phyloP scores from a whole-genome alignment of 108 stramenopile species.

The Parietichytrium sp. region DNA sequence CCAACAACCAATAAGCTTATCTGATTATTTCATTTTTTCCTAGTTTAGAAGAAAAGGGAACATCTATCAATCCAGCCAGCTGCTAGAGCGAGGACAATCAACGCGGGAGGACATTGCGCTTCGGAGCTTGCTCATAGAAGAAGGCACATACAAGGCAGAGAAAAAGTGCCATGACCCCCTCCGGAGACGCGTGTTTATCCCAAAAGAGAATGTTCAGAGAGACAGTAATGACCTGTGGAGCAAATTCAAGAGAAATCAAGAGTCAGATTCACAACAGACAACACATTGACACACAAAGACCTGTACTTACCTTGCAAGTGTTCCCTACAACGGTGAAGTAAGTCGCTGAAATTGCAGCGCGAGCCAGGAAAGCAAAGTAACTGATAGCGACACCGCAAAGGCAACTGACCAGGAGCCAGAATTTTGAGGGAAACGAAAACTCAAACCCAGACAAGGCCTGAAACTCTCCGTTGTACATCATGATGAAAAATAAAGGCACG shows the following conservation, averaged over 20 bases:
- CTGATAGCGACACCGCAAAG: constrained; percentile 63
- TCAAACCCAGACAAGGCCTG: constrained; percentile 48
- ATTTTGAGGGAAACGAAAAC: constrained; percentile 31
- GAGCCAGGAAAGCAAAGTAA: constrained; percentile 68
- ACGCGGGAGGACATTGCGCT: too few species aligned
- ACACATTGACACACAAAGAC: too few species aligned
- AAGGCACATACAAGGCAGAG: constrained; percentile 79
- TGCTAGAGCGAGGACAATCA: too few species aligned
- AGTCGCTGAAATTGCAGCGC: constrained; percentile 78
- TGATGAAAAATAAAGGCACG: constrained; percentile 71
- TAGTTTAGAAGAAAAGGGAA: too few species aligned
- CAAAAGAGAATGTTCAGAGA: constrained; percentile 76
- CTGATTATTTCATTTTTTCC: too few species aligned
- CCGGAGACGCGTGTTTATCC: constrained; percentile 82
- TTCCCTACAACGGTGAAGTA: constrained; percentile 74
- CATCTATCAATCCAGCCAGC: too few species aligned
- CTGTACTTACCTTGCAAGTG: constrained; percentile 68
- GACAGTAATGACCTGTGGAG: constrained; percentile 83
- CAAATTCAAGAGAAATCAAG: too few species aligned
- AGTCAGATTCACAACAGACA: too few species aligned
- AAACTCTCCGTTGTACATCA: constrained; percentile 66
- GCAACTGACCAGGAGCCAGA: constrained; percentile 54
- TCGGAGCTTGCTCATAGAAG: constrained; percentile 77
- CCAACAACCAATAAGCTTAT: too few species aligned
- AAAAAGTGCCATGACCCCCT: constrained; percentile 70